Percentiles rank a stretch among this genome's conserved stretches.
Conservation (phyloP, 2,329 filamentous ascomycete species). For the Sporothrix sp. region DNA sequence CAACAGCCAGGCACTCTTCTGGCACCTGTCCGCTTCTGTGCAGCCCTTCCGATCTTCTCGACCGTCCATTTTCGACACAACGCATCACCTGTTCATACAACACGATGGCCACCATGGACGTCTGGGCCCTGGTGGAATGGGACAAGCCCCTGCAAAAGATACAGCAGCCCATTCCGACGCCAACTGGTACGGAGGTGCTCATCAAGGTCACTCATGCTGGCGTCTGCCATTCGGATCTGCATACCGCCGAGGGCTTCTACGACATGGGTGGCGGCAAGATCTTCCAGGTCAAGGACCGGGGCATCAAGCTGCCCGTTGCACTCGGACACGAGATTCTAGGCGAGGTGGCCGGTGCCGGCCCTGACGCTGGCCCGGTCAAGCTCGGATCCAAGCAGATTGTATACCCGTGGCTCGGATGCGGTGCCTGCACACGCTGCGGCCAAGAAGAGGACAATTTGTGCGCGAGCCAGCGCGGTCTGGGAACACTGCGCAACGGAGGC, state of each 20-base stretch:
- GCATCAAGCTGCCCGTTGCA: conserved; percentile 9
- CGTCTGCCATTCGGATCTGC: conserved; percentile 13
- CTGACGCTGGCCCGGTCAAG: not conserved
- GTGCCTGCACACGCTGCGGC: conserved; percentile 8
- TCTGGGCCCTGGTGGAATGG: conserved; percentile 12
- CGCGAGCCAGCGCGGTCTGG: conserved; percentile 9
- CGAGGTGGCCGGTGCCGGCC: conserved; percentile 6
- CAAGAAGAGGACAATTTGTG: conserved; percentile 14
- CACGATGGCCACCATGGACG: conserved; percentile 9
- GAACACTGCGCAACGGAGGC: conserved; percentile 9
- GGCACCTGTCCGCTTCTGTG: too few species aligned
- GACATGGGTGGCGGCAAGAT: conserved; percentile 10
- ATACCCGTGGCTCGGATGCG: conserved; percentile 12
- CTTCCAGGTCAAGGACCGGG: conserved; percentile 11
- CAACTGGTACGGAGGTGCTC: conserved; percentile 1
- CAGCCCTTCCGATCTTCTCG: too few species aligned
- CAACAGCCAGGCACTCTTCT: too few species aligned
- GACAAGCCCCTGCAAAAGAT: conserved; percentile 9
- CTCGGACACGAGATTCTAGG: conserved; percentile 12
- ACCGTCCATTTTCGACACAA: not conserved
- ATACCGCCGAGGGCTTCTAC: conserved; percentile 11
- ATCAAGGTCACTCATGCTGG: conserved; percentile 10
- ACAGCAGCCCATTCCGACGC: conserved; percentile 2
- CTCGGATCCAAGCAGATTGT: conserved; percentile 11
- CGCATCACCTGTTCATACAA: not conserved